These are phyloP conservation scores for Adansonia digitata DNA, from an alignment of 345 rosid species.

Conservation along the genomic window DNA sequence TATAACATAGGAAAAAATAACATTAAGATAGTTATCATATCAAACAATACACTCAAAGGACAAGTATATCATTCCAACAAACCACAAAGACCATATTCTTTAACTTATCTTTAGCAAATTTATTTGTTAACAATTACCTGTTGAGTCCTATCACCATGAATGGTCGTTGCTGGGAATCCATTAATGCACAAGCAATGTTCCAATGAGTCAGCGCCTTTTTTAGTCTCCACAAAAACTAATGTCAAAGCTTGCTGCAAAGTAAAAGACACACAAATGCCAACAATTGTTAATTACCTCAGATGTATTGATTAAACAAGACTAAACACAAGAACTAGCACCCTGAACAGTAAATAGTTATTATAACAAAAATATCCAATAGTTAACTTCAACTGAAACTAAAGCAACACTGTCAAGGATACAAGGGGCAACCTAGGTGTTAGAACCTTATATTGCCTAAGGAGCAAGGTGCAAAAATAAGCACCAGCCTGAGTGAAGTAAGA, in stretches of 20 bases:
- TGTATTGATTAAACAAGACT: neutral
- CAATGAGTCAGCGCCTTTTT: constrained; percentile 88
- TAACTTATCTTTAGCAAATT: neutral
- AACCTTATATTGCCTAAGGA: neutral
- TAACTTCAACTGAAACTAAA: neutral
- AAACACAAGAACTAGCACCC: neutral
- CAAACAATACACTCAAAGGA: neutral
- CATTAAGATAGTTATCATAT: neutral
- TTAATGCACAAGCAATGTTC: constrained; percentile 83
- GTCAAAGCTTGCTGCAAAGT: constrained; percentile 85
- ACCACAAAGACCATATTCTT: neutral
- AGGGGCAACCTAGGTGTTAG: neutral
- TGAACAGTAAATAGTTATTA: neutral
- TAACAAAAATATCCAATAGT: neutral
- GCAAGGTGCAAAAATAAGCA: neutral
- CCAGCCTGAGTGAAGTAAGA: neutral
- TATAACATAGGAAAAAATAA: neutral
- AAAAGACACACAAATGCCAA: neutral
- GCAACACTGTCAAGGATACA: neutral
- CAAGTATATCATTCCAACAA: neutral
- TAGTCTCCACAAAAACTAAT: constrained; percentile 97
- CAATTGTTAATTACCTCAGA: neutral
- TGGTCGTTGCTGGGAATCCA: constrained; percentile 90
- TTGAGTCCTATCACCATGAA: constrained; percentile 96
- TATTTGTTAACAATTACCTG: constrained; percentile 39